Base-by-base conservation (phyloP, 768 basidiomycete species). In the Termitomyces sp. region DNA sequence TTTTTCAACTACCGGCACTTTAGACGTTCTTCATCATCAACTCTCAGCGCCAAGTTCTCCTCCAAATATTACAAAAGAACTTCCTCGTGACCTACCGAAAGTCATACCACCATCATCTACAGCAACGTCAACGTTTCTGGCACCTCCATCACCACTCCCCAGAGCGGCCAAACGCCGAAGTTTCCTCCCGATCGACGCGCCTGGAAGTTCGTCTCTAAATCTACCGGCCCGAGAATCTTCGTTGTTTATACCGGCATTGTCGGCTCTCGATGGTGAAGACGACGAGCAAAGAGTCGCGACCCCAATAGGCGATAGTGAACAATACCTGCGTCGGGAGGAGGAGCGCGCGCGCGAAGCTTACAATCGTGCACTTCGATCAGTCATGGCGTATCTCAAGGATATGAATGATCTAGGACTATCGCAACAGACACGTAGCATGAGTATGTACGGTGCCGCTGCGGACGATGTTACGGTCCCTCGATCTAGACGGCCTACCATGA, bases 311-410 rank as follows among this genome's bases (percentile, higher is more conserved):
- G 76, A 77, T 56, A 72, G 71, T 56, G 86, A 86, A 50, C 78
- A 82, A 47, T 71, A 75, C 53, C 68, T 79, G 53, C 82, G 83
- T 37, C 81, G 80, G 54, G 89, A 91, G 72, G 87, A 88, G 69
- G 89, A 90, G 59, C 78, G 85, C 32, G 81, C 78, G 17, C 79
- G 84, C 31, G 89, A 91, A 65, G 79, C 84, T 31, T 88, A 89
- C 68, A 85, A 83, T 65, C 81, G 90, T 43, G 94, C 92, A 32
- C 78, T 99, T 52, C 84, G 91, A 54, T 90, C 91, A 10, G 85
- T 99, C 17, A 95, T 98, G 89, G 92, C 94, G 7, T 99, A 98
- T 71, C 81, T 99, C 19, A 86, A 86, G 65, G 97, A 99, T 65
- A 89, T 99, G 85, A 89, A 95, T 66, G 97, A 99, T 66, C 77